phyloP scores from a whole-genome alignment of 768 basidiomycete species.

The Holtermanniella nyarrowii region DNA sequence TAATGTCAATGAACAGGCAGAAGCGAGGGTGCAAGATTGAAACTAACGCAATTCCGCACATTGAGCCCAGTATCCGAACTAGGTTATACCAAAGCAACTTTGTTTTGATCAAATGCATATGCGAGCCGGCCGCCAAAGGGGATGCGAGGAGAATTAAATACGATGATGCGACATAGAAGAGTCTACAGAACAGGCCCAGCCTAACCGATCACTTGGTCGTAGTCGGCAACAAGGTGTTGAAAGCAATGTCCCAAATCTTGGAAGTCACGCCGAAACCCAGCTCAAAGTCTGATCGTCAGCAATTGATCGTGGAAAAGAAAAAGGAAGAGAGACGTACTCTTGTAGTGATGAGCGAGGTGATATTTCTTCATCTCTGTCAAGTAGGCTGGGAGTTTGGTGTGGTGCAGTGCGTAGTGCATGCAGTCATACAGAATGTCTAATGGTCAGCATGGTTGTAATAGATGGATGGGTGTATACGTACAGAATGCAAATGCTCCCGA shows the following conservation, averaged over 20 bases:
- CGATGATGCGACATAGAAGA: too few species aligned
- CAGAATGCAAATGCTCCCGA: slow-evolving; percentile 55
- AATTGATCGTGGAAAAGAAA: background rate
- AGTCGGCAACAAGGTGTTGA: slow-evolving; percentile 54
- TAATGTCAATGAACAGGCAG: too few species aligned
- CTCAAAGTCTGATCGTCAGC: slow-evolving; percentile 55
- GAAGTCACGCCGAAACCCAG: slow-evolving; percentile 88
- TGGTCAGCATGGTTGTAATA: background rate
- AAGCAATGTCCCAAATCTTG: slow-evolving; percentile 90
- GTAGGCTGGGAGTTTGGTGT: slow-evolving; percentile 75
- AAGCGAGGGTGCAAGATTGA: too few species aligned
- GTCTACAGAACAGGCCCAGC: too few species aligned
- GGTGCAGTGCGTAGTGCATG: slow-evolving; percentile 92
- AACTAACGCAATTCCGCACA: too few species aligned
- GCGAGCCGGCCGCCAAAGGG: too few species aligned
- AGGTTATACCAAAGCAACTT: too few species aligned
- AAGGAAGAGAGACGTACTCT: slow-evolving; percentile 46
- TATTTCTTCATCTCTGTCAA: slow-evolving; percentile 91
- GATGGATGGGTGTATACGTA: slow-evolving; percentile 32
- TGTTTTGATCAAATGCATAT: too few species aligned
- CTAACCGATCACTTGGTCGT: slow-evolving; percentile 33
- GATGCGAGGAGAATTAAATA: too few species aligned
- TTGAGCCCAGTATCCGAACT: too few species aligned
- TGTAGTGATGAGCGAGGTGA: slow-evolving; percentile 95
- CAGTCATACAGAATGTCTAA: slow-evolving; percentile 72